A percentile compares a stretch with the other conserved stretches of the same genome.
Evolutionary conservation across 768 basidiomycete genomes (phyloP).

Genomic region (Termitomyces sp.): DNA sequence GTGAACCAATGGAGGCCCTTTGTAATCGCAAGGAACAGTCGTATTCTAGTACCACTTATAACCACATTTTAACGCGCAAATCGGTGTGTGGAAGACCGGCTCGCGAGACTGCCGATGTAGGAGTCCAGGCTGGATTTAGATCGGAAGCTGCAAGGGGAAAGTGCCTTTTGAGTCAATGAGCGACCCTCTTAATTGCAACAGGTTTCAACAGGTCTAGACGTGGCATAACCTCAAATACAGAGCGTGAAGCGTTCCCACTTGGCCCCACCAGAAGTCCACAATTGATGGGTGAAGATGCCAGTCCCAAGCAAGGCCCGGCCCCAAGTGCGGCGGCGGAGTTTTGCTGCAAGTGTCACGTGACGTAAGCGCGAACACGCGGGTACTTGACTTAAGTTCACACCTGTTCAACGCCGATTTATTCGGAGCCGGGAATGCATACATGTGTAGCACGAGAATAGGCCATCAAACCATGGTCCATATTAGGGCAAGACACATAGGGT

Average conservation of each 20-base stretch:
- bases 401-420: slow-evolving; percentile 12
- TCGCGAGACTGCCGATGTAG: slow-evolving; percentile 3
- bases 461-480: slow-evolving; percentile 8
- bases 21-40: slow-evolving; percentile 6
- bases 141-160: slow-evolving; percentile 17
- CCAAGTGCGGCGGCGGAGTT: slow-evolving; percentile 12
- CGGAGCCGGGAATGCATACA: slow-evolving; percentile 17
- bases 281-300: no score
- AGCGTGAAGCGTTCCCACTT: neutral
- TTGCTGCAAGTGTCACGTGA: slow-evolving; percentile 16
- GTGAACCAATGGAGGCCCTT: slow-evolving; percentile 4
- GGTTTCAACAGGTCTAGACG: no score
- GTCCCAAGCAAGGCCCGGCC: no score
- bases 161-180: slow-evolving; percentile 7
- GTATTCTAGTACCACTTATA: slow-evolving; percentile 13
- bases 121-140: slow-evolving; percentile 5
- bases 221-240: no score
- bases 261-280: slow-evolving; percentile 13
- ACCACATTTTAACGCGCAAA: no score
- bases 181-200: no score
- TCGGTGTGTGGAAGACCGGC: slow-evolving; percentile 14
- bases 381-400: slow-evolving; percentile 5
- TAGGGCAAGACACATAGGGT: slow-evolving; percentile 18
- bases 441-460: neutral
- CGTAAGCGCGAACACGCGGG: slow-evolving; percentile 2